Evolutionary conservation across 176 grass and related monocot genomes (phyloP).

Genomic region (Alloteropsis semialata): DNA sequence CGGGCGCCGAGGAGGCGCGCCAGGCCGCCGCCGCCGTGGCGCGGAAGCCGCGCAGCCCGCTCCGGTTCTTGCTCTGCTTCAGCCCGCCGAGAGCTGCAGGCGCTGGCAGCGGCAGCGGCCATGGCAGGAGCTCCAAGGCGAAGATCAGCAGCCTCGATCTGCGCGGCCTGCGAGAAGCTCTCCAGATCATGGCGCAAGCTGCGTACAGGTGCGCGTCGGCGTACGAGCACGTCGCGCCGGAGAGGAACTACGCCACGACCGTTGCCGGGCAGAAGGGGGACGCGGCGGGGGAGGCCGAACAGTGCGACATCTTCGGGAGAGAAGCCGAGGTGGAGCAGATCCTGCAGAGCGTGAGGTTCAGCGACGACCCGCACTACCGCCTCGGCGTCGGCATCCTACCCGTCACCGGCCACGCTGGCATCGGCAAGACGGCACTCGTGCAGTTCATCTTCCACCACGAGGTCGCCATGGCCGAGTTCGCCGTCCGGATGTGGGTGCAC

Average conservation of each 20-base stretch:
- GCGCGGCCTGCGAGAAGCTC: background rate
- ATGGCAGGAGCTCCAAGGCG: background rate
- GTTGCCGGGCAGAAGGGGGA: background rate
- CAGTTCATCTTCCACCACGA: slow-evolving; percentile 32
- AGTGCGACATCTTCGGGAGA: slow-evolving; percentile 34
- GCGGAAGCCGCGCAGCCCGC: slow-evolving; percentile 34
- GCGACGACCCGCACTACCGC: slow-evolving; percentile 39
- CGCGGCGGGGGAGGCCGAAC: background rate
- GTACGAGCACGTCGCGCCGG: slow-evolving; percentile 22
- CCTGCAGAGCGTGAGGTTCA: background rate
- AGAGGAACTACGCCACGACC: slow-evolving; percentile 34
- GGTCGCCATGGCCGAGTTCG: slow-evolving; percentile 23
- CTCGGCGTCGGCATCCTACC: slow-evolving; percentile 32
- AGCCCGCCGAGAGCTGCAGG: slow-evolving; percentile 13
- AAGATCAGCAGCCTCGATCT: background rate
- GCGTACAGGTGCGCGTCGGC: slow-evolving; percentile 38
- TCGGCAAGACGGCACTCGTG: slow-evolving; percentile 36
- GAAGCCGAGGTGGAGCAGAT: slow-evolving; percentile 37
- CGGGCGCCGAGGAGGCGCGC: too few relatives aligned
- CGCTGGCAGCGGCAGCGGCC: too few relatives aligned
- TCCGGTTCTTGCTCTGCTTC: slow-evolving; percentile 41
- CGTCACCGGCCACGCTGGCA: slow-evolving; percentile 6
- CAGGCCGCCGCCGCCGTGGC: background rate
- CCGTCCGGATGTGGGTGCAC: slow-evolving; percentile 34
- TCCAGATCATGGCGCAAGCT: slow-evolving; percentile 24